Base-by-base conservation (phyloP, 345 rosid genomes). In the Salix udensis region DNA sequence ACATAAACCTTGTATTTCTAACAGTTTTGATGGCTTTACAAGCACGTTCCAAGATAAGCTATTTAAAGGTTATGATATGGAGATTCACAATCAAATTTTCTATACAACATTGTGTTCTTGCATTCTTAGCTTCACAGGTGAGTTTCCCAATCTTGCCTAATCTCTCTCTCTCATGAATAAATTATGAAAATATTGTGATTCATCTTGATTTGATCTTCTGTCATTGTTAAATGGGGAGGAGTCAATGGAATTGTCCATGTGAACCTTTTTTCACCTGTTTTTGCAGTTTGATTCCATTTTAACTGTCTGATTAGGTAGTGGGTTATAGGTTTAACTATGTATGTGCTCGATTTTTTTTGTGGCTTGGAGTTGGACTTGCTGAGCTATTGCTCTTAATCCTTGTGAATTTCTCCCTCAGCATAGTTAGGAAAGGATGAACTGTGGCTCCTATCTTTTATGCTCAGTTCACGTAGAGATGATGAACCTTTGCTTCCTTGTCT, bases 21-120 rank as follows among this genome's bases (percentile, higher is more conserved):
- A 85, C 84, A 95, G 98, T 89, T 91, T 91, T 83, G 98, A 95
- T 86, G 98, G 98, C 50, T 95, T 95, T 81, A 93, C 98, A n/a
- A 95, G 98, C 86, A 95, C 98, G 26, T 93, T 93, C 78, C 98
- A 95, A 86, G 98, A 95, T 83, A 95, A 93, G 78, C 82, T 95
- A 80, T 95, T 95, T 74, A 91, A 88, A 86, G 98, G 98, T 65
- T 91, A 95, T 77, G 78, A 95, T 78, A 93, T 95, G 98, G 98
- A 93, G 76, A 95, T 95, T 83, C 94, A 93, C 86, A 95, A 90
- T 69, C 98, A 95, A 82, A 95, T 95, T 85, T 95, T 95, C 91
- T 95, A 95, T 87, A 93, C 98, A 30, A 87, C 98, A 30, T 58
- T 88, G 74, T 91, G 93, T 82, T 95, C 98, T 21, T 91, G 89